phyloP scores from a whole-genome alignment of 2,329 filamentous ascomycete species.

The Talaromyces sp. region DNA sequence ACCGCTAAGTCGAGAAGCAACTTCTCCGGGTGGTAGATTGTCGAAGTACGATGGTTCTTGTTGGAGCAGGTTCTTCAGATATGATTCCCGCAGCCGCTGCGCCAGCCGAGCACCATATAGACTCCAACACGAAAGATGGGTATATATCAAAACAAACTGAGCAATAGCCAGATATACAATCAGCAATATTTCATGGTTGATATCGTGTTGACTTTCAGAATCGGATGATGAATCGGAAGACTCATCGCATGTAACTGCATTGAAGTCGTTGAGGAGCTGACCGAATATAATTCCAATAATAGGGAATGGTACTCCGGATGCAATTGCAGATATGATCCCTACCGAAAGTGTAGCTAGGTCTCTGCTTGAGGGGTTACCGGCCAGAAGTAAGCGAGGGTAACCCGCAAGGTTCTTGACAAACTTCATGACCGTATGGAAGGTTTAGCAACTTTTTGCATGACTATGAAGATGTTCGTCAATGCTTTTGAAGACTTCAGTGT shows the following conservation, averaged over 20 bases:
- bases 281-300: slow-evolving; percentile 41
- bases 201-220: slow-evolving; percentile 10
- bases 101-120: slow-evolving; percentile 62
- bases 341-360: slow-evolving; percentile 29
- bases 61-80: slow-evolving; percentile 56
- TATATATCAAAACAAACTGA: slow-evolving; percentile 62
- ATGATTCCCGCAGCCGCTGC: slow-evolving; percentile 59
- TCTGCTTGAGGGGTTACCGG: slow-evolving; percentile 34
- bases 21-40: slow-evolving; percentile 59
- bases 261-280: slow-evolving; percentile 39
- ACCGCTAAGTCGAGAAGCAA: slow-evolving; percentile 60
- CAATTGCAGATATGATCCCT: slow-evolving; percentile 31
- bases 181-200: slow-evolving; percentile 53
- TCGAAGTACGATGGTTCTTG: slow-evolving; percentile 66
- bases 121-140: slow-evolving; percentile 62
- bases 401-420: slow-evolving; percentile 31
- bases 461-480: too few species aligned
- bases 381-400: slow-evolving; percentile 37
- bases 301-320: slow-evolving; percentile 38
- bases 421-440: slow-evolving; percentile 23
- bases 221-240: neutral
- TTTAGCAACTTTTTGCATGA: neutral
- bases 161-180: slow-evolving; percentile 64
- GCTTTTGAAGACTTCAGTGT: neutral
- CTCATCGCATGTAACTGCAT: slow-evolving; percentile 28